These are phyloP conservation scores for Paraconiothyrium sp. DNA, from an alignment of 2,329 filamentous ascomycete genomes.

Conservation along the genomic window DNA sequence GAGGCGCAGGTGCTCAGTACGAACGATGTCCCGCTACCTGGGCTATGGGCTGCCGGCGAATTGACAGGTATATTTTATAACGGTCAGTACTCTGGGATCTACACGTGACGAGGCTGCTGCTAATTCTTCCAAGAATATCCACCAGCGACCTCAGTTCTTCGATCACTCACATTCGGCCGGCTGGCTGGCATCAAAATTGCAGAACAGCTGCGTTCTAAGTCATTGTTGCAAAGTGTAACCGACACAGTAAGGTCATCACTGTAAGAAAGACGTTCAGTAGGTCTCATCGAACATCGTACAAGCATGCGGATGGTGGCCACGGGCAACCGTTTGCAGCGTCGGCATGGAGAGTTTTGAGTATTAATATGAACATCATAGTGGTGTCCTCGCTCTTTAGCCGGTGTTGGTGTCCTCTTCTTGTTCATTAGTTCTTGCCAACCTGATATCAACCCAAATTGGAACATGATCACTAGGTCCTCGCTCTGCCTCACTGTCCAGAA, in stretches of 20 bases:
- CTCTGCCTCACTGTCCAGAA: constrained; percentile 55
- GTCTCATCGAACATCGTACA: background rate
- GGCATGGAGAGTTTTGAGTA: too few species aligned
- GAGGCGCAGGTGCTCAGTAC: constrained; percentile 51
- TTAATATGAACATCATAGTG: too few species aligned
- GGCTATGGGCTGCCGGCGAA: constrained; percentile 45
- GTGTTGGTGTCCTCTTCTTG: background rate
- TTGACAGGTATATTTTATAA: constrained; percentile 49
- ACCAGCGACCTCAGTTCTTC: constrained; percentile 43
- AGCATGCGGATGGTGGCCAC: background rate
- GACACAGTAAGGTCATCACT: constrained; percentile 11
- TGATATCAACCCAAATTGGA: constrained; percentile 56
- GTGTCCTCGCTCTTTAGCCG: too few species aligned
- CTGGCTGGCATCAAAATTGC: constrained; percentile 43
- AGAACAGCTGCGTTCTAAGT: constrained; percentile 19
- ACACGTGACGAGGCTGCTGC: background rate
- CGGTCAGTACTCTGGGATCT: constrained; percentile 15
- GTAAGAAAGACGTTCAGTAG: background rate
- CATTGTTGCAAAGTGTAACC: constrained; percentile 5
- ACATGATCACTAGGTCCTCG: constrained; percentile 65
- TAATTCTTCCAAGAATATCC: constrained; percentile 35
- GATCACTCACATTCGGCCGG: constrained; percentile 45
- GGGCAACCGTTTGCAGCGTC: too few species aligned
- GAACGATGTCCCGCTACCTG: constrained; percentile 45
- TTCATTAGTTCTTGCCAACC: background rate